Conservation (phyloP, 306 rosid genomes). For the Pyrus communis region DNA sequence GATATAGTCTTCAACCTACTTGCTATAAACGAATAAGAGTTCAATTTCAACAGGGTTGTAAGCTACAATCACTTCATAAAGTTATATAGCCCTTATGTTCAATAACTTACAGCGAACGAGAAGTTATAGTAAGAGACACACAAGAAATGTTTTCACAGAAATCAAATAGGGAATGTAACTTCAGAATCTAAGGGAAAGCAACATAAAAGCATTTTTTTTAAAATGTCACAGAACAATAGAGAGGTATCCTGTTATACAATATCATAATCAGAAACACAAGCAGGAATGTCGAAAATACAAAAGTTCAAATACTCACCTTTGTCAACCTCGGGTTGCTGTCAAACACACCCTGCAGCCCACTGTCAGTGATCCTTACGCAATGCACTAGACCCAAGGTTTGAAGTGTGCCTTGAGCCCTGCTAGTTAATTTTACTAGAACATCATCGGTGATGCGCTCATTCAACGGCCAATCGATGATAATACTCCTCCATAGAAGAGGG, state of each 20-base stretch:
- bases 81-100: background rate
- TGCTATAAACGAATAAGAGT: background rate
- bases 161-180: background rate
- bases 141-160: background rate
- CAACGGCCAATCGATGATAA: slow-evolving; percentile 40
- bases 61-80: background rate
- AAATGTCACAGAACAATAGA: background rate
- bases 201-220: background rate
- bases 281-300: background rate
- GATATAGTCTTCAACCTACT: background rate
- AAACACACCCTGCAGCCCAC: slow-evolving; percentile 43
- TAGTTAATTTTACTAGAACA: slow-evolving; percentile 42
- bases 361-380: slow-evolving; percentile 44
- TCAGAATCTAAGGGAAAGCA: background rate
- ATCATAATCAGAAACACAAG: background rate
- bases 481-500: slow-evolving; percentile 56
- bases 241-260: background rate
- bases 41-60: background rate
- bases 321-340: slow-evolving; percentile 41
- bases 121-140: background rate
- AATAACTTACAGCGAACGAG: background rate
- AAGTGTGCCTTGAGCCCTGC: slow-evolving; percentile 56
- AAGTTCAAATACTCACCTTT: slow-evolving; percentile 37
- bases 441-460: slow-evolving; percentile 37
- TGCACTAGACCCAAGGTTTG: slow-evolving; percentile 45